A percentile compares a stretch with the other conserved stretches of the same genome.
Evolutionary conservation across 768 basidiomycete species (phyloP).

Genomic region (Amanita rimosa): DNA sequence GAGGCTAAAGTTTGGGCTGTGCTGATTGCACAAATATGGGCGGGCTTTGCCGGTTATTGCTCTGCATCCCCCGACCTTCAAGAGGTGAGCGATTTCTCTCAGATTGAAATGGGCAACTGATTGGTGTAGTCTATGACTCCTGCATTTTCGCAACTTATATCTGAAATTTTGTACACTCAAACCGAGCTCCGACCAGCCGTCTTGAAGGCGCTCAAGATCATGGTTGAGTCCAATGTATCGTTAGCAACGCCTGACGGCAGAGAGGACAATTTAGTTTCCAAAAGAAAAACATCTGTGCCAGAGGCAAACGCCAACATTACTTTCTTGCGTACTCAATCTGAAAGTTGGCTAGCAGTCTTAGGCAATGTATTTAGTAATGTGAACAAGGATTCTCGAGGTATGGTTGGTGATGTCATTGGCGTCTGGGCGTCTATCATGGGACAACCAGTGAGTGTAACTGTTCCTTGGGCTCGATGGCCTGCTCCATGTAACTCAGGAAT

Average conservation of each 20-base stretch:
- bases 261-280: conserved; percentile 20
- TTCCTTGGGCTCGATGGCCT: conserved; percentile 1
- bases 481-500: conserved; percentile 33
- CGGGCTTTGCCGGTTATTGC: conserved; percentile 86
- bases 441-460: conserved; percentile 35
- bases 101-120: conserved; percentile 1
- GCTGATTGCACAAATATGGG: conserved; percentile 89
- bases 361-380: conserved; percentile 95
- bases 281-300: conserved; percentile 23
- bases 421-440: conserved; percentile 80
- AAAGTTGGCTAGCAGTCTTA: conserved; percentile 90
- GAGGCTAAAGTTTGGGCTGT: conserved; percentile 97
- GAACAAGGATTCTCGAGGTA: conserved; percentile 58
- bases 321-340: conserved; percentile 66
- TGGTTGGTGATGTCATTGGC: conserved; percentile 81
- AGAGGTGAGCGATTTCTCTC: conserved; percentile 28
- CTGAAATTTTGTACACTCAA: conserved; percentile 88
- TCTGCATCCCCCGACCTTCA: conserved; percentile 66
- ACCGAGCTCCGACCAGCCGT: conserved; percentile 74
- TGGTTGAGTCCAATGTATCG: conserved; percentile 72
- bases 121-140: conserved; percentile 53
- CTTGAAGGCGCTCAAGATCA: conserved; percentile 65
- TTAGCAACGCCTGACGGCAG: conserved; percentile 27
- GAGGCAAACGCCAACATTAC: conserved; percentile 57
- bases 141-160: conserved; percentile 79